Evolutionary conservation across 805 yeast species (phyloP), one percentile per base, ranked within the genome.

Genomic region (Sugiyamaella mastotermitis): DNA sequence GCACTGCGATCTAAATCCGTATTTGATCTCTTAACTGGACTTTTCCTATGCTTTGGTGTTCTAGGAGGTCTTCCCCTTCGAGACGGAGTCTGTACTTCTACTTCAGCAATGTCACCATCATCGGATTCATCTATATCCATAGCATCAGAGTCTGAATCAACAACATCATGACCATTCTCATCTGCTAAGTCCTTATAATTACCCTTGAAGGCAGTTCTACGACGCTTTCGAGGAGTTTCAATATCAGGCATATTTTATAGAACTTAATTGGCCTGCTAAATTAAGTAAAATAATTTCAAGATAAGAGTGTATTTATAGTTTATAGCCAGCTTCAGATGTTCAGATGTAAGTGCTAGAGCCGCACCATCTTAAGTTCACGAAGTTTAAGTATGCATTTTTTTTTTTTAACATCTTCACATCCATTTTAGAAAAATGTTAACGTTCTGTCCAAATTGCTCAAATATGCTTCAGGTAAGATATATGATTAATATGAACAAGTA

Each of bases 401-500:
- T 23, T 23, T 23, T 23, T 23, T 10, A 23, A n/a, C n/a, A 10
- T 23, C n/a, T 23, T 23, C 26, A 10, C 26, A 23, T 23, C 26
- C n/a, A 10, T n/a, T 23, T 23, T 27, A 10, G 20, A 28, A 53
- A 28, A n/a, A 90, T 90, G 98, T 69, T 90, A 38, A 84, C 97
- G 1, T 90, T 90, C 58, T 90, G 98, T 56, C 98, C 97, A 4
- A 75, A 81, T 55, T 90, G 98, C 60, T 78, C 94, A 14, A 90
- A 90, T 52, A 83, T 92, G 94, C 71, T 92, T 16, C 69, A 83
- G 36, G 74, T 74, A 52, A n/a, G 66, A 20, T 18, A 6, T 53
- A 6, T 13, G 15, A 9, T 7, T 6, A 14, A 19, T 17, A 10
- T 17, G 13, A 28, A 15, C 13, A 8, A 3, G 21, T 23, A n/a